These are phyloP conservation scores for Rhizopus microsporus DNA, from an alignment of 371 early-diverging fungal genomes.

Conservation along the genomic window DNA sequence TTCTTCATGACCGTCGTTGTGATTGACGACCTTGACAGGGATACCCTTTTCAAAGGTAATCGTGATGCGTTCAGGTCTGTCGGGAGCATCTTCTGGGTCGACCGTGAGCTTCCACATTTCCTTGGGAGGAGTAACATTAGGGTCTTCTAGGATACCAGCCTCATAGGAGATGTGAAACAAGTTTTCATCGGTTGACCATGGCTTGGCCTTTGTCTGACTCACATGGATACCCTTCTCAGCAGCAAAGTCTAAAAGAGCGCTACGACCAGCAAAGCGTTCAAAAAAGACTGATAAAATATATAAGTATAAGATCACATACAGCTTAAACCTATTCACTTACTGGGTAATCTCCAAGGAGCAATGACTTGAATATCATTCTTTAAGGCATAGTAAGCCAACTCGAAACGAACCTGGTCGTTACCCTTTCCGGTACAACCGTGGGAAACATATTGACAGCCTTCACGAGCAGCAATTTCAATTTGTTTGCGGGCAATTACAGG, in stretches of 20 bases:
- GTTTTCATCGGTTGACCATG: conserved; percentile 99
- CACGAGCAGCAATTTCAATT: conserved; percentile 91
- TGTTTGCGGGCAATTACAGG: conserved; percentile 90
- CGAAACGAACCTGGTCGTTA: conserved; percentile 98
- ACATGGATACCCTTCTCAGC: conserved; percentile 92
- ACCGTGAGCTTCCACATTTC: conserved; percentile 98
- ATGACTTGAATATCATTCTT: conserved; percentile 93
- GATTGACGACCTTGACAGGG: conserved; percentile 87
- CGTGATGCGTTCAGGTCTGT: conserved; percentile 91
- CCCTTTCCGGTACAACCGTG: conserved; percentile 99
- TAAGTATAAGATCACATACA: background rate
- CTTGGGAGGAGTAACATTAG: conserved; percentile 89
- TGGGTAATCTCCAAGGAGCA: conserved; percentile 93
- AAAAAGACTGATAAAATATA: conserved; percentile 70
- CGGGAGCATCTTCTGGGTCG: conserved; percentile 93
- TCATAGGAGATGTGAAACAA: conserved; percentile 97
- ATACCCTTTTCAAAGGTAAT: conserved; percentile 89
- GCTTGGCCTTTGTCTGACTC: conserved; percentile 93
- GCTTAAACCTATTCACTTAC: conserved; percentile 47
- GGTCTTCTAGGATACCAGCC: conserved; percentile 96
- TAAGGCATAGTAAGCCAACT: conserved; percentile 95
- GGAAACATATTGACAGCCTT: conserved; percentile 91
- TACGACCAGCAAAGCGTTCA: conserved; percentile 92
- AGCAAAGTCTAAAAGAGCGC: conserved; percentile 91
- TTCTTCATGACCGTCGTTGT: conserved; percentile 66